These are phyloP conservation scores for Trapa incisa DNA, from an alignment of 345 rosid species.

Conservation along the genomic window DNA sequence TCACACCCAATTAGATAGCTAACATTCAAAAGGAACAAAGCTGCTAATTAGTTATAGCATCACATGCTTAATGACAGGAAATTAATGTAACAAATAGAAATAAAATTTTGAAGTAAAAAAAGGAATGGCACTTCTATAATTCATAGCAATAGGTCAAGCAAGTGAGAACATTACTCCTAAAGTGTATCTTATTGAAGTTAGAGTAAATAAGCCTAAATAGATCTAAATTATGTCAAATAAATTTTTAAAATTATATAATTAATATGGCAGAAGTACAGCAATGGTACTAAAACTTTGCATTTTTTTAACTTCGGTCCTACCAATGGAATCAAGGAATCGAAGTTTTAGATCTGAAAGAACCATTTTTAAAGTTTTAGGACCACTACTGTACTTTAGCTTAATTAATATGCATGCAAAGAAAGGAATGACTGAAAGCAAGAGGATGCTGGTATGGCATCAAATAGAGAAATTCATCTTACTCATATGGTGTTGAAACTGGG, in stretches of 20 bases:
- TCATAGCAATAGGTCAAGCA: not conserved
- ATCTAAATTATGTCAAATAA: not conserved
- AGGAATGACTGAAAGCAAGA: not conserved
- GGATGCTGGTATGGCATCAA: not conserved
- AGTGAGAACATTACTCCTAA: not conserved
- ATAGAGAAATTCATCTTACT: conserved; percentile 36
- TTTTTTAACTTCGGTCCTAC: no score
- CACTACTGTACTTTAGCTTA: no score
- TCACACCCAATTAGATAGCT: conserved; percentile 94
- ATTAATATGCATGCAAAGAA: no score
- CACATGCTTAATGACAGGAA: not conserved
- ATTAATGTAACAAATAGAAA: not conserved
- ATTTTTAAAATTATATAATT: not conserved
- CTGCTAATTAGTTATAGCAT: not conserved
- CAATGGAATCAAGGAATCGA: no score
- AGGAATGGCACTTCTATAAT: not conserved
- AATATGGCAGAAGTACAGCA: not conserved
- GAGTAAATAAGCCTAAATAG: not conserved
- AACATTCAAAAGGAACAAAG: not conserved
- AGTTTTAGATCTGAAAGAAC: no score
- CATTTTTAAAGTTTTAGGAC: no score
- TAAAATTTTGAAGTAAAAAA: not conserved
- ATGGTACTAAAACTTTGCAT: no score
- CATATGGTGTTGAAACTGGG: conserved; percentile 97
- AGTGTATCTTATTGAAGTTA: not conserved